A percentile compares a stretch with the other conserved stretches of the same genome.
These are phyloP conservation scores for Musa balbisiana DNA, from an alignment of 202 grass and related monocot species.

Conservation along the genomic window DNA sequence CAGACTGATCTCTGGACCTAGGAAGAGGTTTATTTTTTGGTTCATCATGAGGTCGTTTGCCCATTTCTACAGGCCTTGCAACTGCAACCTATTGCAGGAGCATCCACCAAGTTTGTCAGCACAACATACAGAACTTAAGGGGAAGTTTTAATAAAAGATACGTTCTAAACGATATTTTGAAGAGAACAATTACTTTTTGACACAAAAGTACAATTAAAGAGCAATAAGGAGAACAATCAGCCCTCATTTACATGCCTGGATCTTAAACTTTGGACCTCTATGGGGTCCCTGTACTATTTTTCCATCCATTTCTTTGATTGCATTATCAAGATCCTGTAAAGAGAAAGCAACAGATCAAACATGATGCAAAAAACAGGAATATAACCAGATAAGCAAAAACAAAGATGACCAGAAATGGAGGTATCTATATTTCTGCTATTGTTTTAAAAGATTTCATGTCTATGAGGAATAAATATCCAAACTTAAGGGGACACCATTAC, in stretches of 20 bases:
- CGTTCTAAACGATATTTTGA: too few relatives aligned
- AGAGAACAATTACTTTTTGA: not conserved
- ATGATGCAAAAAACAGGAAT: not conserved
- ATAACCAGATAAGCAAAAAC: not conserved
- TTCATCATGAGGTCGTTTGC: constrained; percentile 49
- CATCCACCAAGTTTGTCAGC: constrained; percentile 20
- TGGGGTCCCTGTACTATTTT: constrained; percentile 55
- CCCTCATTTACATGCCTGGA: constrained; percentile 51
- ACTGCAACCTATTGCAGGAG: constrained; percentile 58
- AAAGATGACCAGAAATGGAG: not conserved
- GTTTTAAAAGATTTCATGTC: not conserved
- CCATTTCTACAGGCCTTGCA: constrained; percentile 60
- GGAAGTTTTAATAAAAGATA: too few relatives aligned
- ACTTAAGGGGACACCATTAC: not conserved
- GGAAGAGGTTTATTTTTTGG: constrained; percentile 34
- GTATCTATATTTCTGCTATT: not conserved
- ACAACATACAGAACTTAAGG: not conserved
- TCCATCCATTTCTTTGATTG: constrained; percentile 79
- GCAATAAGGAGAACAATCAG: constrained; percentile 11
- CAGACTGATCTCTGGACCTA: constrained; percentile 29
- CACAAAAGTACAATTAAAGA: constrained; percentile 4
- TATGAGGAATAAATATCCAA: not conserved
- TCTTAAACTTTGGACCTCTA: constrained; percentile 52
- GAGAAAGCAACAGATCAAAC: constrained; percentile 12
- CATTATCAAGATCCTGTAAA: constrained; percentile 54